These are phyloP conservation scores for Gilbertella persicaria DNA, from an alignment of 371 early-diverging fungal species.

Conservation along the genomic window DNA sequence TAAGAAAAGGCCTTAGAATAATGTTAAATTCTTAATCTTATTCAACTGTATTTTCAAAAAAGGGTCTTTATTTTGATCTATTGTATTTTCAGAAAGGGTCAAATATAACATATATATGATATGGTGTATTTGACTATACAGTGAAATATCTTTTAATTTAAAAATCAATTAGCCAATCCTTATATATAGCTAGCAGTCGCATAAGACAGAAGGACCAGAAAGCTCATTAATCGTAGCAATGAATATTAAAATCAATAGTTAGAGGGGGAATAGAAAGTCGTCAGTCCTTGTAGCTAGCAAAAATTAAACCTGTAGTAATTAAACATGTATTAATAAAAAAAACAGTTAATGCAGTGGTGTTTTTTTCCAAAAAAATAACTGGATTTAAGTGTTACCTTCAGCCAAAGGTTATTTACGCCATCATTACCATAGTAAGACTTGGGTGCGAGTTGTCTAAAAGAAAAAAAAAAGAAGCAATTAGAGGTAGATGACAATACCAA, in stretches of 20 bases:
- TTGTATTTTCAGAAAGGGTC: background rate
- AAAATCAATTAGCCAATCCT: conserved; percentile 4
- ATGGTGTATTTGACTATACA: conserved; percentile 2
- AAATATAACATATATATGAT: background rate
- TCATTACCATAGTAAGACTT: background rate
- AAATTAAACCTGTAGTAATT: too few species aligned
- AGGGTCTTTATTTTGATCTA: background rate
- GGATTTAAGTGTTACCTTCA: background rate
- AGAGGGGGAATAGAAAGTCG: background rate
- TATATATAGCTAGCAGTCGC: background rate
- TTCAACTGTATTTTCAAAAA: too few species aligned
- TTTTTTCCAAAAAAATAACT: background rate
- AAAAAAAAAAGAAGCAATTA: conserved; percentile 5
- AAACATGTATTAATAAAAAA: conserved; percentile 6
- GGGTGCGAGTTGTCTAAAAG: conserved; percentile 3
- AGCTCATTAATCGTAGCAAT: background rate
- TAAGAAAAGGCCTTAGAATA: conserved; percentile 1
- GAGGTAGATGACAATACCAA: conserved; percentile 10
- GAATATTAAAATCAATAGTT: conserved; percentile 2
- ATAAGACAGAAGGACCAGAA: conserved; percentile 9
- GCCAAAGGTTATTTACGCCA: background rate
- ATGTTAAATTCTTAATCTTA: conserved; percentile 1
- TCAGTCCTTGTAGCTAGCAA: conserved; percentile 1
- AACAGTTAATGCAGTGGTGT: conserved; percentile 1
- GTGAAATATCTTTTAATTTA: background rate